Conservation (phyloP, 805 yeast genomes). For the Cyberlindnera mississippiensis region DNA sequence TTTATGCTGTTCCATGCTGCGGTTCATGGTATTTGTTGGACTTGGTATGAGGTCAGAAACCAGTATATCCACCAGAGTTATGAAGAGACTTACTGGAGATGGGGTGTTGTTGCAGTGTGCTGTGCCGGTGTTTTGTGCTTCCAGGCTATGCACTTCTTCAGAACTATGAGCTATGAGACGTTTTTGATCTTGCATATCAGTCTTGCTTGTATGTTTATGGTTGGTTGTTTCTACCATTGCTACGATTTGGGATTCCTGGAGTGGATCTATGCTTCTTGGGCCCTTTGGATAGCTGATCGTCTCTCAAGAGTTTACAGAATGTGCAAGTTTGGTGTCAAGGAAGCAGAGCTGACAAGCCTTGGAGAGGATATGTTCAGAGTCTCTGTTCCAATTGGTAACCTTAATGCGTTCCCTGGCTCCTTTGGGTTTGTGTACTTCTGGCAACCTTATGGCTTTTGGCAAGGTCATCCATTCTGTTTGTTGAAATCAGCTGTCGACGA, state of each 20-base stretch:
- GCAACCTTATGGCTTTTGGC: constrained; percentile 51
- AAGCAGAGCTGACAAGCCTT: constrained; percentile 20
- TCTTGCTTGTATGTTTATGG: constrained; percentile 49
- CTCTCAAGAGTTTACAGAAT: constrained; percentile 40
- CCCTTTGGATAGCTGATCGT: constrained; percentile 37
- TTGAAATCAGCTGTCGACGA: constrained; percentile 46
- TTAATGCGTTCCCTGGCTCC: constrained; percentile 51
- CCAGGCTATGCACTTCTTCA: constrained; percentile 47
- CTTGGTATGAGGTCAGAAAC: constrained; percentile 6
- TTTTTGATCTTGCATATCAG: constrained; percentile 57
- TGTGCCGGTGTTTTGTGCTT: constrained; percentile 36
- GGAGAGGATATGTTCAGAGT: constrained; percentile 46
- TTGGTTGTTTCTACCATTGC: constrained; percentile 58
- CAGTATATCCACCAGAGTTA: constrained; percentile 9
- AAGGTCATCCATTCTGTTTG: constrained; percentile 70
- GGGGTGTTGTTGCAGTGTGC: constrained; percentile 46
- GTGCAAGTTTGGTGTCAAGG: constrained; percentile 20
- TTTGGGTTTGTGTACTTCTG: constrained; percentile 55
- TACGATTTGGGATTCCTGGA: constrained; percentile 48
- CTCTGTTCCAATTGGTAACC: constrained; percentile 39
- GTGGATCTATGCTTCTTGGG: constrained; percentile 40
- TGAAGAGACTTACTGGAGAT: constrained; percentile 15
- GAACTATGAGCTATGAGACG: constrained; percentile 54
- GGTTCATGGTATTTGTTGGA: constrained; percentile 19
- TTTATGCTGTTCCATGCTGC: constrained; percentile 28